Evolutionary conservation across 2,329 filamentous ascomycete species (phyloP).

Genomic region (Fusarium sp.): DNA sequence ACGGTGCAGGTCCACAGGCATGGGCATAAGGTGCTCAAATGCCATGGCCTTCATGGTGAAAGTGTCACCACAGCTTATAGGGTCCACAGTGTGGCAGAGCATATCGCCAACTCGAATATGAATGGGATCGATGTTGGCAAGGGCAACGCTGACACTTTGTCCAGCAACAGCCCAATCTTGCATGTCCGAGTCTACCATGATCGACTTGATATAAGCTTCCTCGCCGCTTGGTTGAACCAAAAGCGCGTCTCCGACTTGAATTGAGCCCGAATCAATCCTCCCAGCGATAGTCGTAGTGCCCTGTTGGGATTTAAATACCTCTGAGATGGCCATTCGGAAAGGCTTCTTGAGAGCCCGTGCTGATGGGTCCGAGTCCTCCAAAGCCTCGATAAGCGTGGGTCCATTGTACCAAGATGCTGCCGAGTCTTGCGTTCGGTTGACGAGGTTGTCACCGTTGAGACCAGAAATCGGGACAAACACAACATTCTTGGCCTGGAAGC

Average conservation of each 20-base stretch:
- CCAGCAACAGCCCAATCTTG: conserved; percentile 93
- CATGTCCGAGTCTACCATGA: conserved; percentile 78
- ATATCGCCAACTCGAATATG: conserved; percentile 88
- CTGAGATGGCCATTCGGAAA: conserved; percentile 85
- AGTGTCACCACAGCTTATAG: conserved; percentile 75
- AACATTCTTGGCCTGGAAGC: conserved; percentile 84
- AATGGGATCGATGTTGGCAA: conserved; percentile 84
- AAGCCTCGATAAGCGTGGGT: conserved; percentile 80
- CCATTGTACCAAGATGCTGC: conserved; percentile 83
- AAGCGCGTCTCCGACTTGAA: conserved; percentile 86
- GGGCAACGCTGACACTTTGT: conserved; percentile 85
- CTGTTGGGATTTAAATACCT: conserved; percentile 84
- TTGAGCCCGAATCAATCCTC: conserved; percentile 82
- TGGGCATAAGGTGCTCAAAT: conserved; percentile 89
- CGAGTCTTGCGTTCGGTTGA: conserved; percentile 64
- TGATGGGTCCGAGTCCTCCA: conserved; percentile 84
- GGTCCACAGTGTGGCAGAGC: conserved; percentile 75
- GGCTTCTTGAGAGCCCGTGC: conserved; percentile 79
- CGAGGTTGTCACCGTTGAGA: conserved; percentile 87
- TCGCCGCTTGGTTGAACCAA: conserved; percentile 84
- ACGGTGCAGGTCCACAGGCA: conserved; percentile 88
- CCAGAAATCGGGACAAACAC: conserved; percentile 92
- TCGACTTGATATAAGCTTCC: conserved; percentile 80
- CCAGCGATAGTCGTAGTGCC: conserved; percentile 88
- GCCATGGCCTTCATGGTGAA: conserved; percentile 88